These are phyloP conservation scores for Cutaneotrichosporon mucoides DNA, from an alignment of 1,284 basidiomycete species.

Conservation along the genomic window DNA sequence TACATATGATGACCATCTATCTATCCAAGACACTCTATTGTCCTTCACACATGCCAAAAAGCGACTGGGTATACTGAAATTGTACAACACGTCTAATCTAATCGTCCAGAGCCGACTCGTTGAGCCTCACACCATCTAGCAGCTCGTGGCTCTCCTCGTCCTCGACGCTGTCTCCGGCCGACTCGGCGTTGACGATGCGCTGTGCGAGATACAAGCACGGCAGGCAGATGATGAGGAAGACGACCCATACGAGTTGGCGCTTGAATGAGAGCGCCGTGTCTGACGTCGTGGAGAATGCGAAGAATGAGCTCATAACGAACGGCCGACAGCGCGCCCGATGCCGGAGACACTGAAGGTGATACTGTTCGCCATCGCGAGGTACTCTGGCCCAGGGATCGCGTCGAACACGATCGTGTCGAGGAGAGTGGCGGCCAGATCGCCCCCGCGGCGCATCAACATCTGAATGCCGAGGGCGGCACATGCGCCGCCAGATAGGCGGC, in stretches of 20 bases:
- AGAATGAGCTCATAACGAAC: conserved; percentile 32
- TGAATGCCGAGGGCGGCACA: conserved; percentile 28
- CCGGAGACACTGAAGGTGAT: conserved; percentile 36
- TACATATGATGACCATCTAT: too few relatives aligned
- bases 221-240: conserved; percentile 23
- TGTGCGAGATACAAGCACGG: conserved; percentile 29
- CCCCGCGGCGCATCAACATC: conserved; percentile 31
- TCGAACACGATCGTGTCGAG: conserved; percentile 37
- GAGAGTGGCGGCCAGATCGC: conserved; percentile 37
- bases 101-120: background rate
- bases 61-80: background rate
- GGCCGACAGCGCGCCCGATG: conserved; percentile 30
- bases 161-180: background rate
- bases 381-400: conserved; percentile 34
- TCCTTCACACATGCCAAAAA: too few relatives aligned
- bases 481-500: background rate
- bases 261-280: conserved; percentile 18
- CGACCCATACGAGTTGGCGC: conserved; percentile 38
- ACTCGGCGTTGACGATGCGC: conserved; percentile 3
- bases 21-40: too few relatives aligned
- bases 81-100: background rate
- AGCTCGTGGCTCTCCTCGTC: conserved; percentile 6
- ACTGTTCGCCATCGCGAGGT: conserved; percentile 39
- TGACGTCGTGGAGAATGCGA: conserved; percentile 31
- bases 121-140: background rate